A percentile compares a stretch with the other conserved stretches of the same genome.
Conservation (phyloP, 2,329 filamentous ascomycete species). For the Fusarium circinatum region DNA sequence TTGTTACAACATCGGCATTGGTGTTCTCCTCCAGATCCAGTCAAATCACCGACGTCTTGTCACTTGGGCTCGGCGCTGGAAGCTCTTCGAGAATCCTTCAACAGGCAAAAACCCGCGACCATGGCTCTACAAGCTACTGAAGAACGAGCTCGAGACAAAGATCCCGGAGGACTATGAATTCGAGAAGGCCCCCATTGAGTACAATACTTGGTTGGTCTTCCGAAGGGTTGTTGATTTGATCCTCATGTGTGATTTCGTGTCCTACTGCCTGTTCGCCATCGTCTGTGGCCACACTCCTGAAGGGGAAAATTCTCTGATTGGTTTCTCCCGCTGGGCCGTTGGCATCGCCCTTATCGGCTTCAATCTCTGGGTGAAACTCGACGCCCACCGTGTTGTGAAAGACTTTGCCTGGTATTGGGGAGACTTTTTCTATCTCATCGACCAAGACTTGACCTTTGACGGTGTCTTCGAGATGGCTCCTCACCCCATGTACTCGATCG, state of each 20-base stretch:
- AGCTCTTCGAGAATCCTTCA: conserved; percentile 84
- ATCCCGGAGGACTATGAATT: conserved; percentile 94
- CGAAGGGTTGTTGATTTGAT: conserved; percentile 95
- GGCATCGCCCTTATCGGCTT: conserved; percentile 86
- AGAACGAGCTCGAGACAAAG: conserved; percentile 92
- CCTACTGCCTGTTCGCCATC: conserved; percentile 95
- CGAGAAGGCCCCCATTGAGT: conserved; percentile 92
- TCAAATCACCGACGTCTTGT: conserved; percentile 89
- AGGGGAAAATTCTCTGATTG: conserved; percentile 76
- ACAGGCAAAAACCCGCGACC: conserved; percentile 86
- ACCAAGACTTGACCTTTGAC: conserved; percentile 97
- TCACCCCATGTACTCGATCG: conserved; percentile 98
- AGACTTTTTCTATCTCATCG: conserved; percentile 98
- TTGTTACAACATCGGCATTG: conserved; percentile 94
- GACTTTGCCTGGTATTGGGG: conserved; percentile 99
- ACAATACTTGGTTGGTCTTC: conserved; percentile 99
- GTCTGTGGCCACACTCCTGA: conserved; percentile 82
- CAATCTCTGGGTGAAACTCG: conserved; percentile 98
- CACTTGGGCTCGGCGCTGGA: conserved; percentile 85
- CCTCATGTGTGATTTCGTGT: conserved; percentile 98
- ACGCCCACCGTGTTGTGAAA: conserved; percentile 97
- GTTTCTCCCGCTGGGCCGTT: conserved; percentile 78
- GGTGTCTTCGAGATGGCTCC: conserved; percentile 99
- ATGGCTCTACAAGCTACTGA: conserved; percentile 83
- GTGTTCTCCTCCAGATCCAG: conserved; percentile 86